Conservation (phyloP, 2,329 filamentous ascomycete species). For the Oidium heveae region DNA sequence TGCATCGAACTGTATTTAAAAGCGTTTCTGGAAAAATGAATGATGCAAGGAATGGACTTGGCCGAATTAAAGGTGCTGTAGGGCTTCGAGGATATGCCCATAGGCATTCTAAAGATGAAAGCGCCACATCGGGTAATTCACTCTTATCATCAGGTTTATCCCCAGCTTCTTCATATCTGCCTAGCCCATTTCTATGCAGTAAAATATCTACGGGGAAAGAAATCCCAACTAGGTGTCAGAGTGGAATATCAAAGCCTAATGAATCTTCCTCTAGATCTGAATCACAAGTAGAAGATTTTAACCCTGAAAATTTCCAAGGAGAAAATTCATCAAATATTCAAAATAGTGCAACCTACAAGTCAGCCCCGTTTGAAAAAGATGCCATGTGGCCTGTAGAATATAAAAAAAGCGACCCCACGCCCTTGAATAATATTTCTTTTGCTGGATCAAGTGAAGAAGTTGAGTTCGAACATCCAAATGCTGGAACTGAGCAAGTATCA, state of each 20-base stretch:
- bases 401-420: slow-evolving; percentile 10
- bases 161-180: neutral
- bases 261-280: neutral
- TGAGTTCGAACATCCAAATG: slow-evolving; percentile 29
- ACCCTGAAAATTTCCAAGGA: neutral
- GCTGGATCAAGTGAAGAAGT: slow-evolving; percentile 33
- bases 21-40: slow-evolving; percentile 55
- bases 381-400: neutral
- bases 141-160: slow-evolving; percentile 6
- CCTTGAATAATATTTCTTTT: slow-evolving; percentile 24
- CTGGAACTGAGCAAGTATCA: slow-evolving; percentile 22
- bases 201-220: slow-evolving; percentile 38
- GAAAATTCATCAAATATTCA: neutral
- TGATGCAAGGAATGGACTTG: slow-evolving; percentile 60
- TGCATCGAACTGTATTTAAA: slow-evolving; percentile 46
- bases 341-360: neutral
- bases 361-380: neutral
- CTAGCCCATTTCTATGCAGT: slow-evolving; percentile 15
- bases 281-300: neutral
- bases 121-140: slow-evolving; percentile 6
- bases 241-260: slow-evolving; percentile 9
- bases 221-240: slow-evolving; percentile 32
- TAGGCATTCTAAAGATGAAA: slow-evolving; percentile 29
- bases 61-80: slow-evolving; percentile 66
- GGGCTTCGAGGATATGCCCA: slow-evolving; percentile 27